A percentile compares a stretch with the other conserved stretches of the same genome.
Conservation (phyloP, 2,329 filamentous ascomycete genomes). For the Fusarium cyanostomum region DNA sequence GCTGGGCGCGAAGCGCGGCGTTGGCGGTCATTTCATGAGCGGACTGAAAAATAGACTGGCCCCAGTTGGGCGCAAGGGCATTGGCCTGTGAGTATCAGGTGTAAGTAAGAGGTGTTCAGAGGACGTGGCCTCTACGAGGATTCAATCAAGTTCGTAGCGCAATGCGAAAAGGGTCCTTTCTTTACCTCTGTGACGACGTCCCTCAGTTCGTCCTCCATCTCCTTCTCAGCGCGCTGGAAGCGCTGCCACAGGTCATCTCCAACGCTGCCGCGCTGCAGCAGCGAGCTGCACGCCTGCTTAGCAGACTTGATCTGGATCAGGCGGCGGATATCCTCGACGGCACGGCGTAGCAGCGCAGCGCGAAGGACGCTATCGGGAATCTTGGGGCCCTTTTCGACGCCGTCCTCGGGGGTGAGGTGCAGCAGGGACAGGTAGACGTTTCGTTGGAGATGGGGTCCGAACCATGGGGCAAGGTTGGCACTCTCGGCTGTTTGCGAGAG, state of each 20-base stretch:
- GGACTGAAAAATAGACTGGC: conserved; percentile 94
- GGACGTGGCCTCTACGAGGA: neutral
- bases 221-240: conserved; percentile 91
- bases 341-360: conserved; percentile 87
- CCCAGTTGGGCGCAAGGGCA: conserved; percentile 87
- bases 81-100: conserved; percentile 73
- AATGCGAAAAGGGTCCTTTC: conserved; percentile 10
- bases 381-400: conserved; percentile 72
- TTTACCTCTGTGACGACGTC: conserved; percentile 91
- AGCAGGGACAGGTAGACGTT: conserved; percentile 95
- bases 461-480: conserved; percentile 92
- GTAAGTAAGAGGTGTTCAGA: conserved; percentile 5
- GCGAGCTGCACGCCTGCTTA: conserved; percentile 84
- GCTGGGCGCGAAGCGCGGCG: conserved; percentile 74
- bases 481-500: conserved; percentile 68
- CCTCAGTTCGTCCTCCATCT: conserved; percentile 94
- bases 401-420: conserved; percentile 74
- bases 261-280: conserved; percentile 90
- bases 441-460: conserved; percentile 87
- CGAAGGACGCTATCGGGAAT: conserved; percentile 87
- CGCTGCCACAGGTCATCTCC: conserved; percentile 96
- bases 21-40: conserved; percentile 97
- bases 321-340: conserved; percentile 90
- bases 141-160: neutral
- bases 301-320: conserved; percentile 88